Base-by-base conservation (phyloP, 257 asterid species). In the Cruciata laevipes region DNA sequence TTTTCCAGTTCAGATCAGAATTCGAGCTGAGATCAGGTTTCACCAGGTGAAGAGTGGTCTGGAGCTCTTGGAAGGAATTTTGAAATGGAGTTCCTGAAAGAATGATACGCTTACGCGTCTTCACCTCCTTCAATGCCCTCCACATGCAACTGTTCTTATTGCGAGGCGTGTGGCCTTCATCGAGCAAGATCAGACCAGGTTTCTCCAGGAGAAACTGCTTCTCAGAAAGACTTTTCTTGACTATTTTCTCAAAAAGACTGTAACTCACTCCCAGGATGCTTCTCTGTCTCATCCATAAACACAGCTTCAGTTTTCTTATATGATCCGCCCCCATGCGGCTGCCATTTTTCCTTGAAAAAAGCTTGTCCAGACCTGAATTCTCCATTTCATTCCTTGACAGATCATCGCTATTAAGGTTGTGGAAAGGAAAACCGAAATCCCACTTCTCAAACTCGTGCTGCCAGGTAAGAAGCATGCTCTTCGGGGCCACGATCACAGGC, bases 21-120 rank as follows among this genome's bases (percentile, higher is more conserved):
- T 44, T 44, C 5, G 53, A 44, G 53, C 53, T 44, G 6, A 91
- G 83, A 37, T 64, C 42, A 0, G 95, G 96, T 33, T 83, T 83
- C n/a, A 86, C 96, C 0, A 92, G 69, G 32, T 82, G 77, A 17
- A 92, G 71, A 0, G 95, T 92, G 63, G 87, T 92, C 81, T 74
- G 77, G 30, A 92, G 81, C 86, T 89, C 93, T 0, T 58, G 30
- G 5, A 86, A 82, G 61, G 83, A 85, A 75, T 89, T 91, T 84
- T 91, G 96, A 49, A 91, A 91, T 0, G 90, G 96, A 11, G 96
- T 92, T 8, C 97, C 98, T 0, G 97, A 92, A 6, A 92, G 75
- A 40, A 92, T 88, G 24, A 89, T 77, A 16, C 88, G 87, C 57
- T 91, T 72, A n/a, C 70, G 66, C 0, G 97, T 89, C 18, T 73